Evolutionary conservation across 805 yeast genomes (phyloP).

Genomic region (Hanseniaspora occidentalis): DNA sequence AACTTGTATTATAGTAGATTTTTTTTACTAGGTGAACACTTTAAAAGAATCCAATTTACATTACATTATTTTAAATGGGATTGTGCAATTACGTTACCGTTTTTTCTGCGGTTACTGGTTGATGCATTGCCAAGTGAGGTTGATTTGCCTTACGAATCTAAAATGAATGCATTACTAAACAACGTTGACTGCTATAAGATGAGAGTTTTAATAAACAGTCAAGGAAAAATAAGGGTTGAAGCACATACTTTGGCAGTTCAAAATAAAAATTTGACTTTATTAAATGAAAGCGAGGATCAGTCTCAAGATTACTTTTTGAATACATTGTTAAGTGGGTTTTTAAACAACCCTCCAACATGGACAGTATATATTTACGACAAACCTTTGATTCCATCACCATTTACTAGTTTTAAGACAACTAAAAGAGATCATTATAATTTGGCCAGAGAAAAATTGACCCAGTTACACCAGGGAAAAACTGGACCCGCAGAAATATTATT

Average conservation of each 20-base stretch:
- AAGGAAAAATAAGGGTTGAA: conserved; percentile 27
- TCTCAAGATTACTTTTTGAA: conserved; percentile 18
- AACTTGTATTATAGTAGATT: conserved; percentile 27
- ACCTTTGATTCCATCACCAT: conserved; percentile 48
- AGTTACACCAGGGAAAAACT: conserved; percentile 18
- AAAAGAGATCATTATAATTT: conserved; percentile 46
- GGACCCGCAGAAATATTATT: conserved; percentile 57
- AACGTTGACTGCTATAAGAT: conserved; percentile 31
- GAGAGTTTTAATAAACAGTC: conserved; percentile 30
- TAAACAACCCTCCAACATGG: conserved; percentile 30
- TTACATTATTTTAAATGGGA: conserved; percentile 41
- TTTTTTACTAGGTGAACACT: conserved; percentile 54
- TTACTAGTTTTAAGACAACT: conserved; percentile 84
- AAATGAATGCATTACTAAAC: conserved; percentile 15
- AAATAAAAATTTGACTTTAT: too few relatives aligned
- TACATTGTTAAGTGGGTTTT: conserved; percentile 17
- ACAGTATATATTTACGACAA: conserved; percentile 48
- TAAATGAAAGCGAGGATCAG: conserved; percentile 1
- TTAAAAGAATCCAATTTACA: conserved; percentile 42
- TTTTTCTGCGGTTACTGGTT: conserved; percentile 31
- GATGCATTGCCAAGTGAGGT: conserved; percentile 20
- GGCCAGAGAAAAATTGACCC: conserved; percentile 42
- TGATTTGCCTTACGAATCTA: conserved; percentile 6
- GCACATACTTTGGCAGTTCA: conserved; percentile 22
- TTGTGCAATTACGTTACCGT: conserved; percentile 29